Percentiles rank a stretch among this genome's conserved stretches.
Evolutionary conservation across 345 rosid species (phyloP).

Genomic region (Melaleuca alternifolia): DNA sequence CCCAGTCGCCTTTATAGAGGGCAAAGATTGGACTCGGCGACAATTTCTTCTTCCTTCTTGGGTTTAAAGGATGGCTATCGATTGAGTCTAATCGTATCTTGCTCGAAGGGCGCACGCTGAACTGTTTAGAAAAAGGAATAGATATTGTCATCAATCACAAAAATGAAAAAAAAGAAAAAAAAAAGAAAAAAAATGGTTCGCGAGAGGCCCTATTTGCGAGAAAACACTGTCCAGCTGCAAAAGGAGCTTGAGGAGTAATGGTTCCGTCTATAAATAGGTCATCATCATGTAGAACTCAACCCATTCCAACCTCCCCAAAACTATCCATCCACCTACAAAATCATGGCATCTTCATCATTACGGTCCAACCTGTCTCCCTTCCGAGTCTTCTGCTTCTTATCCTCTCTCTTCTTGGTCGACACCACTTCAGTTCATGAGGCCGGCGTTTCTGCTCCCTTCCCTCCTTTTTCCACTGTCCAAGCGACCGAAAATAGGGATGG

Average conservation of each 20-base stretch:
- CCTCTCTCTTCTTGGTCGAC: not conserved
- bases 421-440: not conserved
- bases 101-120: too few species aligned
- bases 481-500: fast-evolving
- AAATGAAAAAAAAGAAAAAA: too few species aligned
- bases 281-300: not conserved
- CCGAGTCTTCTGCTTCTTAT: not conserved
- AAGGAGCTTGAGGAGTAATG: not conserved
- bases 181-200: too few species aligned
- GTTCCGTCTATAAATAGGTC: fast-evolving
- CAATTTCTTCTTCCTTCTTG: too few species aligned
- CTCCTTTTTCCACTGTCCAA: fast-evolving
- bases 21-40: too few species aligned
- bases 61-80: too few species aligned
- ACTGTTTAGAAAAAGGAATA: too few species aligned
- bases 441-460: not conserved
- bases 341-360: fast-evolving
- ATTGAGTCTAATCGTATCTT: too few species aligned
- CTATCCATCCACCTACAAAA: not conserved
- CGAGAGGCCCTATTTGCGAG: too few species aligned
- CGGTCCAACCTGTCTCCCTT: not conserved
- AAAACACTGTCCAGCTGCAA: too few species aligned
- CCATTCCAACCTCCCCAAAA: not conserved
- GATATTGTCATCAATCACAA: too few species aligned
- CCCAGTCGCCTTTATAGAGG: too few species aligned